A percentile compares a stretch with the other conserved stretches of the same genome.
Conservation (phyloP, 2,329 filamentous ascomycete species). For the Aspergillus sp. region DNA sequence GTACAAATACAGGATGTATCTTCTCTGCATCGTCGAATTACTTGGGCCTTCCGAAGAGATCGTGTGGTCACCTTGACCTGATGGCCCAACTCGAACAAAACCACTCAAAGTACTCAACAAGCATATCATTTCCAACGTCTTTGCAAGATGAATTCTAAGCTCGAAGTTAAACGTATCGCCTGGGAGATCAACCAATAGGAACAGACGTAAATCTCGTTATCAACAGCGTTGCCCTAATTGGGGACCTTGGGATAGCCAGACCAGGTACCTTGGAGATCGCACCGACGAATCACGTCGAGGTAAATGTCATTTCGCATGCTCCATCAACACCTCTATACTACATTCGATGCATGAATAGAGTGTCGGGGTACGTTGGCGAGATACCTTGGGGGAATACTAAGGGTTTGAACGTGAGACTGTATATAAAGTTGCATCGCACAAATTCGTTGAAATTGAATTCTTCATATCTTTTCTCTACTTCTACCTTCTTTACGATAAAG, state of each 20-base stretch:
- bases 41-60: too few species aligned
- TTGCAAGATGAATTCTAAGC: too few species aligned
- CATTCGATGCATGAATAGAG: background rate
- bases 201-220: background rate
- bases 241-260: background rate
- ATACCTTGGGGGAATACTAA: constrained; percentile 5
- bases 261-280: constrained; percentile 2
- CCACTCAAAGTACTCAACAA: too few species aligned
- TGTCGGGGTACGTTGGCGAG: background rate
- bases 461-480: too few species aligned
- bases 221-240: background rate
- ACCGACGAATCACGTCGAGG: background rate
- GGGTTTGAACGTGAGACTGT: background rate
- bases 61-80: too few species aligned
- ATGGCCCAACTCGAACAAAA: too few species aligned
- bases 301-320: background rate
- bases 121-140: too few species aligned
- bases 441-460: background rate
- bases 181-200: background rate
- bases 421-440: background rate
- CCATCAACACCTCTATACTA: background rate
- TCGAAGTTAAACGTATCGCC: too few species aligned
- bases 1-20: too few species aligned
- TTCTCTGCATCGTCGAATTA: too few species aligned
- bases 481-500: background rate